Percentiles rank a stretch among this genome's conserved stretches.
These are phyloP conservation scores for Paraleonurus japonicus DNA, from an alignment of 257 asterid species.

Conservation along the genomic window DNA sequence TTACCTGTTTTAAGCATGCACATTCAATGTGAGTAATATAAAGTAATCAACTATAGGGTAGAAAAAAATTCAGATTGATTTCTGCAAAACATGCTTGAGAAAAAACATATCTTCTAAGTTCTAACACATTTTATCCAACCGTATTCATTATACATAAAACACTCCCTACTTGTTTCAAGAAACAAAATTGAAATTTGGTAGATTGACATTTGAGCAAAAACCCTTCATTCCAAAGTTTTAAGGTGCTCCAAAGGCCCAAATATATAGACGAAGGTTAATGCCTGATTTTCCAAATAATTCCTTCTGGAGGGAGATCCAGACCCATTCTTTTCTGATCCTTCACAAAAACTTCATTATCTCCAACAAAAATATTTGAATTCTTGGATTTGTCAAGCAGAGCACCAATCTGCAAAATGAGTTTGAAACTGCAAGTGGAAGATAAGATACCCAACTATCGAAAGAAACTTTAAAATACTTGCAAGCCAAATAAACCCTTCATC, in stretches of 20 bases:
- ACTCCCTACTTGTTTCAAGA: not conserved
- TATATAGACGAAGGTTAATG: not conserved
- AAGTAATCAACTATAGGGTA: not conserved
- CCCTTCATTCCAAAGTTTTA: not conserved
- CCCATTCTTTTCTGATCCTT: not conserved
- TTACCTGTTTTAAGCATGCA: constrained; percentile 11
- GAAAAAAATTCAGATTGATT: not conserved
- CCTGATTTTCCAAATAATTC: not conserved
- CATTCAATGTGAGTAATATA: not conserved
- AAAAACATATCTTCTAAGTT: not conserved
- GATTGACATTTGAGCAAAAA: not conserved
- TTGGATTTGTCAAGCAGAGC: not conserved
- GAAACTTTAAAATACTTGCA: not conserved
- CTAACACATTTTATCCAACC: not conserved
- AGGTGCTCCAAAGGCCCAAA: not conserved
- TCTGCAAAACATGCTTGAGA: not conserved
- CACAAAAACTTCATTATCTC: not conserved
- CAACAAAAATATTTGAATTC: not conserved
- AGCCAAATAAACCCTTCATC: not conserved
- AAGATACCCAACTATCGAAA: not conserved
- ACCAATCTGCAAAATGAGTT: not conserved
- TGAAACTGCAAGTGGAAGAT: not conserved
- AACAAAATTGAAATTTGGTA: not conserved
- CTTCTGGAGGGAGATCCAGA: not conserved
- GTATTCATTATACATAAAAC: not conserved